Evolutionary conservation across 2,329 filamentous ascomycete genomes (phyloP), one percentile per base, ranked within the genome.

Genomic region (Fusarium metavorans): DNA sequence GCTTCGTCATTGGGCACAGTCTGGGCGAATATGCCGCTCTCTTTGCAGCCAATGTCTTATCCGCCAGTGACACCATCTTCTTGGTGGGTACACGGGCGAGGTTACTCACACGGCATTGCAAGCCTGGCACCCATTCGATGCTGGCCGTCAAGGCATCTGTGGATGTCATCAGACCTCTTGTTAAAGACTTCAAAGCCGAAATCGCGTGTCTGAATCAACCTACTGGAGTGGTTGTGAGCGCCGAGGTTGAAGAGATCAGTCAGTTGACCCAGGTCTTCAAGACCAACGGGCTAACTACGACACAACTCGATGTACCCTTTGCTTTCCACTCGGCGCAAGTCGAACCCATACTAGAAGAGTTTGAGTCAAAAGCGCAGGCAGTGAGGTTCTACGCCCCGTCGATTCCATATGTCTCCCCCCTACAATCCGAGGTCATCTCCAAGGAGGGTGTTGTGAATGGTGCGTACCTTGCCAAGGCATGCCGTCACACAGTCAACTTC

Each of bases 141-240:
- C 61, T 77, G 10, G 76, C 76, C 14, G 60, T 76, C 14, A 76
- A 76, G 11, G 72, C 70, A 6, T 48, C 68, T 0, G 13, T 57
- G 2, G 63, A 68, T 2, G 34, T 57, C 1, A 35, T 78, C 7
- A 64, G 52, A 1, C 50, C 58, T 0, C 23, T 78, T 1, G 58
- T 71, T 0, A n/a, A 56, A 10, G 83, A 83, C 73, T 86, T 80
- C 71, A 84, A 82, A 1, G 81, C 87, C 60, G 88, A 88, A 43
- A 77, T 90, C 35, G 92, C 94, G 18, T 97, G 94, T 84, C 88
- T 95, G 80, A 97, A 97, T 76, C 91, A 92, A 0, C 91, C 92
- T 0, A 86, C 90, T 60, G 93, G 95, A 80, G 95, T 92, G 11
- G 94, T 97, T 2, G 85, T 97, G n/a, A 85, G 84, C 25, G 88